Base-by-base conservation (phyloP, 768 basidiomycete species). In the Tubosaeta sp. region DNA sequence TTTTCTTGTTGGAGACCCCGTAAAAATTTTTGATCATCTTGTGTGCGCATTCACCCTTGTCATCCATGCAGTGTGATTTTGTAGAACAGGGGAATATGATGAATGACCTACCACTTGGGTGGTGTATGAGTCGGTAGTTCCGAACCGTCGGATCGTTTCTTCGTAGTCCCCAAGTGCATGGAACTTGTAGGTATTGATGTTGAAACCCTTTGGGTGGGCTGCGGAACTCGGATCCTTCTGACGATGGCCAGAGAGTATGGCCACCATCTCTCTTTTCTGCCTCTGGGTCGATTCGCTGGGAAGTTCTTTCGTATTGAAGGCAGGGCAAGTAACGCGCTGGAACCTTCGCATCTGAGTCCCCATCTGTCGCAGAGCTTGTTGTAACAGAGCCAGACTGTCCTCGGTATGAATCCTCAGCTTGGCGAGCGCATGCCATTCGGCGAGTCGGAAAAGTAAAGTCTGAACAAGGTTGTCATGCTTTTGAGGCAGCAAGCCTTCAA, bases 31-130 rank as follows among this genome's bases (percentile, higher is more conserved):
- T 73, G 11, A 69, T 57, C 0, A 57, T 50, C 3, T 59, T 60
- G 45, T 73, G 72, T 11, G 68, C 58, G 1, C 61, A 59, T 50
- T 74, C 69, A 6, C 71, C 68, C 70, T 71, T 6, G 22, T 22
- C 22, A 22, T 22, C 22, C 22, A 22, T 22, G 22, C 22, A 22
- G 22, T 22, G 22, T 22, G 22, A 22, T 22, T 22, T 22, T 22
- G 22, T 22, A 22, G 22, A 22, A 22, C 22, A 22, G 22, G 22
- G 22, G 22, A 22, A 22, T 22, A 22, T 22, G 22, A 22, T 22
- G 22, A 22, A 22, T 22, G 22, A 57, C 60, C n/a, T 31, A 67
- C 63, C 1, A 59, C 42, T 33, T 63, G 58, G 0, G 64, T 65
- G 1, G 60, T 60, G 46, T 61, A 70, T 0, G 51, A 59, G 41